Percentiles rank a stretch among this genome's conserved stretches.
Conservation (phyloP, 1,284 basidiomycete species). For the Sporisorium sorghi region DNA sequence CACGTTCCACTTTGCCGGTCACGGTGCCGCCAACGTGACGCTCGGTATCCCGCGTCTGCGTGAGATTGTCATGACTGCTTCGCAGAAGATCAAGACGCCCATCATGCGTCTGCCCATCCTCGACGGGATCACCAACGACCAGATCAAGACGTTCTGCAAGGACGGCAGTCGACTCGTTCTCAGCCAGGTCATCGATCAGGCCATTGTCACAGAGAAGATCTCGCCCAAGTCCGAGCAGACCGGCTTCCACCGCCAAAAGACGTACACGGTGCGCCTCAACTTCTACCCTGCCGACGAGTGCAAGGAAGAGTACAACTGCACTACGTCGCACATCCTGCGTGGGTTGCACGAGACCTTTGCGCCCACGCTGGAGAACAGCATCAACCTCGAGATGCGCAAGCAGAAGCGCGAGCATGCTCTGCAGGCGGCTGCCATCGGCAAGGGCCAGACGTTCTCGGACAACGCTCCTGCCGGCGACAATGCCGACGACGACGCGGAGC, state of each 20-base stretch:
- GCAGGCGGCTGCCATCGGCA: slow-evolving; percentile 85
- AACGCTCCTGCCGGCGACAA: slow-evolving; percentile 62
- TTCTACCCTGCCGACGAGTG: slow-evolving; percentile 92
- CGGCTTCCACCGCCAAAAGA: slow-evolving; percentile 76
- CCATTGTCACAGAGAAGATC: slow-evolving; percentile 84
- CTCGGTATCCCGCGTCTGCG: slow-evolving; percentile 97
- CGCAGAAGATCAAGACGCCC: slow-evolving; percentile 94
- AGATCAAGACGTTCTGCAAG: slow-evolving; percentile 84
- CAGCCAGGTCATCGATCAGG: slow-evolving; percentile 87
- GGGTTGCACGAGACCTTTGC: slow-evolving; percentile 84
- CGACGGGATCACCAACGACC: slow-evolving; percentile 67
- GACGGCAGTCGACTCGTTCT: slow-evolving; percentile 86
- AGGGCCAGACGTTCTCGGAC: slow-evolving; percentile 74
- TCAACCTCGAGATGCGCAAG: slow-evolving; percentile 86
- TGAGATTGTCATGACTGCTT: slow-evolving; percentile 99
- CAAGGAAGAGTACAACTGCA: slow-evolving; percentile 83
- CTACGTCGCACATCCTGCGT: slow-evolving; percentile 79
- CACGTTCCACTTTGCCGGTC: slow-evolving; percentile 97
- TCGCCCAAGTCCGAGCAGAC: slow-evolving; percentile 75
- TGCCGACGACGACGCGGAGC: slow-evolving; percentile 72
- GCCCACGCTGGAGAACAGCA: slow-evolving; percentile 85
- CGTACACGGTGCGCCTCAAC: slow-evolving; percentile 83
- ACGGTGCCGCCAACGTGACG: slow-evolving; percentile 98
- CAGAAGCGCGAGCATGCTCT: slow-evolving; percentile 82
- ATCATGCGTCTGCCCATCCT: slow-evolving; percentile 87